phyloP scores from a whole-genome alignment of 495 filamentous ascomycete genomes.

The Talaromyces proteolyticus region DNA sequence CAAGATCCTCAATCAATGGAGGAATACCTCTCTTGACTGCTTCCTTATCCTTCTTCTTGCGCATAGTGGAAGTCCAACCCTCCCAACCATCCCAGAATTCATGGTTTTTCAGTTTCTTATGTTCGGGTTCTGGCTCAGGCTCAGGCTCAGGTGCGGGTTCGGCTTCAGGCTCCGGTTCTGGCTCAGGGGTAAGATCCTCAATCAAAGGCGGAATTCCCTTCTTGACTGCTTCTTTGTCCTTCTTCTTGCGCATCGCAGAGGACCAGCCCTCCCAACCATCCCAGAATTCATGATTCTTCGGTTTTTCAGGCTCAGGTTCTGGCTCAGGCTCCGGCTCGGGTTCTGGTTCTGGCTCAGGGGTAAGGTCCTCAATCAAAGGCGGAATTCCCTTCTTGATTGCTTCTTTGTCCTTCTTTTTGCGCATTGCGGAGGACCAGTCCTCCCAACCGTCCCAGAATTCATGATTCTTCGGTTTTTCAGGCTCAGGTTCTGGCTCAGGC shows the following conservation, averaged over 20 bases:
- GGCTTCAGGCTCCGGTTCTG: slow-evolving; percentile 11
- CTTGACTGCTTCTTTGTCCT: slow-evolving; percentile 7
- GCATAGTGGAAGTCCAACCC: slow-evolving; percentile 1
- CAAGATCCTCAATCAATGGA: neutral
- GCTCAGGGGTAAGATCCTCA: neutral
- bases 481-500: slow-evolving; percentile 18
- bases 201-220: slow-evolving; percentile 9
- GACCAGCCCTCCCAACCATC: slow-evolving; percentile 5
- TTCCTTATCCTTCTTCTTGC: slow-evolving; percentile 14
- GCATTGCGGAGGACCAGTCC: slow-evolving; percentile 3
- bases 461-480: slow-evolving; percentile 12
- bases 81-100: neutral
- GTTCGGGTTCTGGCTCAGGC: slow-evolving; percentile 13
- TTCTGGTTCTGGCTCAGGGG: slow-evolving; percentile 18
- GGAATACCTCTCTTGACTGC: slow-evolving; percentile 7
- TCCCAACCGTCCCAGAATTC: slow-evolving; percentile 2
- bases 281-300: slow-evolving; percentile 15
- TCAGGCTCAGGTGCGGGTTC: slow-evolving; percentile 22
- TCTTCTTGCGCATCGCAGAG: slow-evolving; percentile 5
- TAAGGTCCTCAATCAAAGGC: slow-evolving; percentile 15
- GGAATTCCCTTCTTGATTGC: slow-evolving; percentile 8
- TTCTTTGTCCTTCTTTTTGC: slow-evolving; percentile 15
- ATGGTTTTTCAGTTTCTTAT: slow-evolving; percentile 3
- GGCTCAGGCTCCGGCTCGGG: slow-evolving; percentile 16
- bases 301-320: neutral